Evolutionary conservation across 164 flowering plant genomes (phyloP), one percentile per base, ranked within the genome.

Genomic region (Berberis thunbergii): DNA sequence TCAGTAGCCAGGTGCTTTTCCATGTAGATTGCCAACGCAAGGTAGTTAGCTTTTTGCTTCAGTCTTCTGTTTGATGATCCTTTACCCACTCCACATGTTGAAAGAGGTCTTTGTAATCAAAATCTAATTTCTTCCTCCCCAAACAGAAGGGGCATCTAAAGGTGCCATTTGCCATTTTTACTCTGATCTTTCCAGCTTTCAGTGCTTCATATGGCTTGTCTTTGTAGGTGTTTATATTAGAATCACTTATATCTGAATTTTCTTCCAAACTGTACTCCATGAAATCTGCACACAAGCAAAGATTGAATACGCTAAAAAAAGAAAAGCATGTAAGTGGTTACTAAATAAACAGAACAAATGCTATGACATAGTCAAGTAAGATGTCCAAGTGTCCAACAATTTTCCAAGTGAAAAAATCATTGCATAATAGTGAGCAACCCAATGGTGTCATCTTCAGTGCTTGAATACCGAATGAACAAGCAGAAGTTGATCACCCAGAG

Each of bases 21-120:
- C 79, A 94, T 64, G 73, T 76, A 94, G 52, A 77, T 87, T 3
- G 61, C 81, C 74, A 94, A 68, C 12, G 90, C 97, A 11, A 77
- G 66, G 58, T 91, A 97, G 57, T 83, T 84, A 3, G 94, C 97
- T 72, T 81, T 87, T 39, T 84, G 84, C 69, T 79, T 83, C 4
- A 67, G 63, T n/a, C 72, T 82, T 70, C 88, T 79, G 77, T 81
- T 88, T 2, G 77, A 56, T 6, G 96, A 83, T 53, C 88, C 79
- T 10, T 70, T 79, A 41, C 88, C 91, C 66, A 89, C 80, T 5
- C 84, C 89, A 70, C 94, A 78, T 91, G 99, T 68, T 91, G 96
- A 46, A 89, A 74, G 57, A 94, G 78, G 1, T 94, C 97, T 66
- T 79, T 86, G 58, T 81, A 79, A 1, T 39, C 67, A 57, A 69